Conservation (phyloP, 2,329 filamentous ascomycete genomes). For the Fusarium scirpi region DNA sequence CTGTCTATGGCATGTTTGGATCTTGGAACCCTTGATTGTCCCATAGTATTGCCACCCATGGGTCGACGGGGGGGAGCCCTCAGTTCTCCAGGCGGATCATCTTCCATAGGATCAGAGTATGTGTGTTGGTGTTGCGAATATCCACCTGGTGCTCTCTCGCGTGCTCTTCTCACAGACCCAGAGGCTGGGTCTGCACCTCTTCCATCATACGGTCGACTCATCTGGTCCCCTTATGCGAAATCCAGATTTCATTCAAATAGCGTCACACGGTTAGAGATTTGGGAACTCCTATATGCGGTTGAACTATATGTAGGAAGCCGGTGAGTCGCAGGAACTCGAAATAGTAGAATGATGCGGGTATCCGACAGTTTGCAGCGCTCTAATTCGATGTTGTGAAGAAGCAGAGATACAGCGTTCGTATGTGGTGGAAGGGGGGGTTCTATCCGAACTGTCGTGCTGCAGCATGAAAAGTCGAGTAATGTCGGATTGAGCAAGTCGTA, state of each 20-base stretch:
- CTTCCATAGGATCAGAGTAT: conserved; percentile 46
- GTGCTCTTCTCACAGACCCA: conserved; percentile 66
- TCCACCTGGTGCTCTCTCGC: conserved; percentile 64
- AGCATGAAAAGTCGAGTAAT: conserved; percentile 43
- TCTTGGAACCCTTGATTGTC: conserved; percentile 34
- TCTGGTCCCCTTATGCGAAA: conserved; percentile 54
- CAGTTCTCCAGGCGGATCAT: conserved; percentile 43
- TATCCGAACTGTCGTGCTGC: conserved; percentile 41
- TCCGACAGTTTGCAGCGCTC: conserved; percentile 34
- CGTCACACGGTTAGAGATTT: conserved; percentile 20
- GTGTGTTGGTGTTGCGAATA: conserved; percentile 42
- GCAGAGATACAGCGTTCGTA: conserved; percentile 37
- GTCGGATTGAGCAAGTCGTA: conserved; percentile 39
- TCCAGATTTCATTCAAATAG: conserved; percentile 39
- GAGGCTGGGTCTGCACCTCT: conserved; percentile 62
- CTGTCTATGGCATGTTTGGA: conserved; percentile 39
- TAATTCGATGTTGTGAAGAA: conserved; percentile 18
- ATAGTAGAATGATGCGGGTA: conserved; percentile 26
- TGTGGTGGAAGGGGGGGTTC: conserved; percentile 38
- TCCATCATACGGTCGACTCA: conserved; percentile 69
- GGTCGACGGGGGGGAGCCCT: conserved; percentile 48
- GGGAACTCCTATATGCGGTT: conserved; percentile 37
- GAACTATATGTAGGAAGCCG: conserved; percentile 44
- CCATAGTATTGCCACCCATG: conserved; percentile 35
- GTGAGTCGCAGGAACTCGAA: conserved; percentile 24